These are phyloP conservation scores for Turritis glabra DNA, from an alignment of 345 rosid species.

Conservation along the genomic window DNA sequence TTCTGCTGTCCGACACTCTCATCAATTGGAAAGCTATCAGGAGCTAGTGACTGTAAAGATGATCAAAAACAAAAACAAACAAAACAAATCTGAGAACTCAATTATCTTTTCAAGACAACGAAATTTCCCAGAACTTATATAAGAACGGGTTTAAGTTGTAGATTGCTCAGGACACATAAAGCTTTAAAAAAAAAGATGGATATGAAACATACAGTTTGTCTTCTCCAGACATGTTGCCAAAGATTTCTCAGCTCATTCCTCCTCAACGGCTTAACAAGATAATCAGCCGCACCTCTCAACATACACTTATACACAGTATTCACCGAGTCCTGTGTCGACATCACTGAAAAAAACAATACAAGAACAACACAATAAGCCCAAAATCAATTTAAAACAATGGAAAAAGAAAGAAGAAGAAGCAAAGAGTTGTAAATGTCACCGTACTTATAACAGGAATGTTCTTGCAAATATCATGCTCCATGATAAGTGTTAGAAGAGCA, in stretches of 20 bases:
- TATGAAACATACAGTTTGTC: slow-evolving; percentile 65
- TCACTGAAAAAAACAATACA: slow-evolving; percentile 57
- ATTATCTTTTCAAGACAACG: slow-evolving; percentile 31
- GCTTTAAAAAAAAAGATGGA: background rate
- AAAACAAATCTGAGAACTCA: slow-evolving; percentile 30
- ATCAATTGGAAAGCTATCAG: slow-evolving; percentile 52
- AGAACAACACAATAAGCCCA: background rate
- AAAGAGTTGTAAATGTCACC: slow-evolving; percentile 32
- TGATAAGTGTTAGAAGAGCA: slow-evolving; percentile 78
- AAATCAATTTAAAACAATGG: background rate
- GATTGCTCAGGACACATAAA: background rate
- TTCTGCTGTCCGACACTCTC: slow-evolving; percentile 74
- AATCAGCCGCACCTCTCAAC: slow-evolving; percentile 93
- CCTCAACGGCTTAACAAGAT: slow-evolving; percentile 93
- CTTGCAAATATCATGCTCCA: slow-evolving; percentile 91
- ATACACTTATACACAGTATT: slow-evolving; percentile 88
- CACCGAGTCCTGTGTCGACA: slow-evolving; percentile 85
- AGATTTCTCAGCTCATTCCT: slow-evolving; percentile 88
- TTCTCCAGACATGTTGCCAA: slow-evolving; percentile 99
- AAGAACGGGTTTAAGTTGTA: slow-evolving; percentile 9
- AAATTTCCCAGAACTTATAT: slow-evolving; percentile 35
- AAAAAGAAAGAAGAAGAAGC: background rate
- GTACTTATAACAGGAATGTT: slow-evolving; percentile 93
- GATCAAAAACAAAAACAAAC: slow-evolving; percentile 8
- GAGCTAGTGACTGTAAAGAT: slow-evolving; percentile 46